Percentiles rank a stretch among this genome's conserved stretches.
Conservation (phyloP, 441 rosid species). For the Populus hybrid region DNA sequence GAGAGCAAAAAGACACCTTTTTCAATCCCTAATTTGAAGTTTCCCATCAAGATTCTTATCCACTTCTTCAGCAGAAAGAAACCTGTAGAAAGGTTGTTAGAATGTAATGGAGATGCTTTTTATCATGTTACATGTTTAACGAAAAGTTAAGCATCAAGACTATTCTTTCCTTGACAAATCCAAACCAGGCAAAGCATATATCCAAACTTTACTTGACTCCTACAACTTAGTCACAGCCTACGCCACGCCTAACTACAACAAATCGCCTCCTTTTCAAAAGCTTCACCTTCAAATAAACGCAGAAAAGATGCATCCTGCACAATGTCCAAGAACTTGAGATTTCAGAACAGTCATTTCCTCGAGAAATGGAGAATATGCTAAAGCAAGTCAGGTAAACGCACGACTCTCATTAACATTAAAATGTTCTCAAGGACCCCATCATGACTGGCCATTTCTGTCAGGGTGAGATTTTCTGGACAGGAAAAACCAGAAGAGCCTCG, state of each 20-base stretch:
- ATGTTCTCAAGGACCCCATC: neutral
- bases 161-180: constrained; percentile 33
- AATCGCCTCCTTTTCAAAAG: constrained; percentile 4
- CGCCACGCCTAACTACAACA: neutral
- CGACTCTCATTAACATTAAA: neutral
- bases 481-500: constrained; percentile 21
- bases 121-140: neutral
- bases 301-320: neutral
- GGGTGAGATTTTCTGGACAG: constrained; percentile 35
- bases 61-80: neutral
- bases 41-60: constrained; percentile 17
- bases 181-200: constrained; percentile 40
- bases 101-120: neutral
- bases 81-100: neutral
- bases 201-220: constrained; percentile 28
- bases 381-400: constrained; percentile 36
- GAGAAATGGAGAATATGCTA: constrained; percentile 37
- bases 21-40: neutral
- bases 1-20: neutral
- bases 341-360: neutral
- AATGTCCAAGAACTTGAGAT: constrained; percentile 7
- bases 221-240: constrained; percentile 8
- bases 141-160: constrained; percentile 9
- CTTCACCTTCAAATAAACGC: constrained; percentile 32
- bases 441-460: constrained; percentile 18